Percentiles rank a stretch among this genome's conserved stretches.
phyloP scores from a whole-genome alignment of 1,284 basidiomycete species.

The Pholiota adiposa region DNA sequence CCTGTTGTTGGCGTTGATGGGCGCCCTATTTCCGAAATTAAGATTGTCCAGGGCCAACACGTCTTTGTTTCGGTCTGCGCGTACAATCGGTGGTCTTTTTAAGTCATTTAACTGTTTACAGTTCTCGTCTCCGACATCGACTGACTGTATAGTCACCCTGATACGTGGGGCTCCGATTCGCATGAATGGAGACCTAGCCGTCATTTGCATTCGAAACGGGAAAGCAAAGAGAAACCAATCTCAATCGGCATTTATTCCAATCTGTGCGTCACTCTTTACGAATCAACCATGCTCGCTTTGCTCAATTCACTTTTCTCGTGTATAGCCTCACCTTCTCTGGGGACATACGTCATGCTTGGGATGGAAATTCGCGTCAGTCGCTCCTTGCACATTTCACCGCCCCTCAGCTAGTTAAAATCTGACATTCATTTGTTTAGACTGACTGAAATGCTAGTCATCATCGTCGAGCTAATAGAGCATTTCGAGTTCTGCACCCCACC shows the following conservation, averaged over 20 bases:
- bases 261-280: not conserved
- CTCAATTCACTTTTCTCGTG: not conserved
- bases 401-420: not conserved
- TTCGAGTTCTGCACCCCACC: constrained; percentile 12
- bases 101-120: too few species aligned
- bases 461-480: constrained; percentile 12
- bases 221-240: constrained; percentile 11
- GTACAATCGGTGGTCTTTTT: constrained; percentile 9
- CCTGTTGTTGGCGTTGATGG: constrained; percentile 14
- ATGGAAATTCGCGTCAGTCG: constrained; percentile 16
- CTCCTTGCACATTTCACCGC: not conserved
- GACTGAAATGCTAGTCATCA: constrained; percentile 13
- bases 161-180: constrained; percentile 14
- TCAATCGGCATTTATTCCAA: constrained; percentile 15
- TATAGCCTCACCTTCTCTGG: constrained; percentile 13
- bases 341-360: constrained; percentile 14
- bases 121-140: not conserved
- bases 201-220: constrained; percentile 14
- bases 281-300: not conserved
- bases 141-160: not conserved
- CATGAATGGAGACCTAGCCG: constrained; percentile 14
- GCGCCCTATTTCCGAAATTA: constrained; percentile 9
- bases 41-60: constrained; percentile 8
- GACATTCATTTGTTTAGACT: not conserved
- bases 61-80: constrained; percentile 13